phyloP scores from a whole-genome alignment of 768 basidiomycete species.

The Daedalea quercina region DNA sequence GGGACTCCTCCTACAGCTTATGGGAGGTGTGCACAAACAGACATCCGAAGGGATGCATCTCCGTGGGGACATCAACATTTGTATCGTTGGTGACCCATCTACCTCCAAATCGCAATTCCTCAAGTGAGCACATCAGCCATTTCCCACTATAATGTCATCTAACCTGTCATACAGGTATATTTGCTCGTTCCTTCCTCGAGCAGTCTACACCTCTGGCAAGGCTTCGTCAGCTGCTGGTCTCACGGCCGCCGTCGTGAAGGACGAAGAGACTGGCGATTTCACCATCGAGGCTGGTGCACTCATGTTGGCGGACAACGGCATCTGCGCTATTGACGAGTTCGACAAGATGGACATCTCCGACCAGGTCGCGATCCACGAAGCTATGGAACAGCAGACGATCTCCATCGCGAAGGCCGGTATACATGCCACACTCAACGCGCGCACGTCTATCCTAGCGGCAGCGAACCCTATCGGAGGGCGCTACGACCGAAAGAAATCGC shows the following conservation, averaged over 20 bases:
- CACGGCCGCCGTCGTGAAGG: constrained; percentile 96
- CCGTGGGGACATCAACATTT: constrained; percentile 98
- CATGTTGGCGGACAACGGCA: constrained; percentile 99
- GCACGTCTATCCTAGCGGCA: constrained; percentile 95
- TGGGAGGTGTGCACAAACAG: constrained; percentile 98
- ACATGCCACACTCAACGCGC: constrained; percentile 95
- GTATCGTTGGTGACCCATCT: constrained; percentile 94
- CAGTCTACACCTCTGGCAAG: constrained; percentile 99
- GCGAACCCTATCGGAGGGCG: constrained; percentile 97
- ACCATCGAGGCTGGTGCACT: constrained; percentile 98
- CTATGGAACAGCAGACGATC: constrained; percentile 99
- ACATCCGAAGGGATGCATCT: constrained; percentile 95
- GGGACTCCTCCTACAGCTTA: constrained; percentile 88
- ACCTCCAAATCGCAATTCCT: constrained; percentile 99
- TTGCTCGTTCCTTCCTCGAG: constrained; percentile 94
- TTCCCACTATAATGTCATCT: not conserved
- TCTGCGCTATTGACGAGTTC: constrained; percentile 99
- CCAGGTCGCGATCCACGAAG: constrained; percentile 99
- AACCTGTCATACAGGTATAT: constrained; percentile 61
- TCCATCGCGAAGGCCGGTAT: constrained; percentile 99
- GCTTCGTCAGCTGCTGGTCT: constrained; percentile 98
- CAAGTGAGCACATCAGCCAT: constrained; percentile 55
- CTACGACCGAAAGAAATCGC: constrained; percentile 90
- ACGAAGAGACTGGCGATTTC: constrained; percentile 98
- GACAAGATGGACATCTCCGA: constrained; percentile 99